Conservation (phyloP, 2,329 filamentous ascomycete genomes). For the Monosporascus cannonballus region DNA sequence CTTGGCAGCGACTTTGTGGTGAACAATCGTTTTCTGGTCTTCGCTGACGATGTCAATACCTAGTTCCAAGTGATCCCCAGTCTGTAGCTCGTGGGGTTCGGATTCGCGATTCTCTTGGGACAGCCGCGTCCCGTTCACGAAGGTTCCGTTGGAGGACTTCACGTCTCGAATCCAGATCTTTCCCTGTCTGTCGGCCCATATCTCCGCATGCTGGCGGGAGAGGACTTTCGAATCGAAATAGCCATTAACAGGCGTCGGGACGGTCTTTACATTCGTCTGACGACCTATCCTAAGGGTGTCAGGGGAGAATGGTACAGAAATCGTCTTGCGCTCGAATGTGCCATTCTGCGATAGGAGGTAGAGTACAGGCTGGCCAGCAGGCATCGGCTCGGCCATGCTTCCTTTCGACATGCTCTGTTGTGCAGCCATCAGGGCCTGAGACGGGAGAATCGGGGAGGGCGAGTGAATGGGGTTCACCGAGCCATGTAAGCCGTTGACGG, state of each 20-base stretch:
- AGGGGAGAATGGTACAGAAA: conserved; percentile 86
- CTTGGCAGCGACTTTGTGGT: conserved; percentile 96
- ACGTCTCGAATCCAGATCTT: conserved; percentile 96
- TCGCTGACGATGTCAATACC: conserved; percentile 99
- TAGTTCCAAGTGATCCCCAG: conserved; percentile 85
- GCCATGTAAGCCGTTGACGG: conserved; percentile 39
- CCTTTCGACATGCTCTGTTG: conserved; percentile 49
- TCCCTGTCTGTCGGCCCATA: conserved; percentile 76
- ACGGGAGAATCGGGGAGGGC: conserved; percentile 30
- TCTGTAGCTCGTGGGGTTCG: conserved; percentile 87
- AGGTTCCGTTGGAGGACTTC: conserved; percentile 97
- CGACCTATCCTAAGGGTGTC: conserved; percentile 91
- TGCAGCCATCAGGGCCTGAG: conserved; percentile 30
- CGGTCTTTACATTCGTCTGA: conserved; percentile 94
- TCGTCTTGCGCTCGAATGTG: conserved; percentile 95
- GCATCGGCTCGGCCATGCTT: conserved; percentile 56
- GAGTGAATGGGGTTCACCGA: conserved; percentile 30
- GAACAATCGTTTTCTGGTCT: conserved; percentile 96
- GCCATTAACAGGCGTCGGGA: conserved; percentile 84
- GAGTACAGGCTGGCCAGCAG: conserved; percentile 70
- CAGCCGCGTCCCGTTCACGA: conserved; percentile 86
- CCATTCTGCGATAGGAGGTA: conserved; percentile 88
- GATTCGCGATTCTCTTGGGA: conserved; percentile 95
- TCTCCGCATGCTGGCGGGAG: conserved; percentile 91
- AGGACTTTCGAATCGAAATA: conserved; percentile 98